Evolutionary conservation across 352 stramenopile genomes (phyloP).

Genomic region (Phytophthora aleatoria): DNA sequence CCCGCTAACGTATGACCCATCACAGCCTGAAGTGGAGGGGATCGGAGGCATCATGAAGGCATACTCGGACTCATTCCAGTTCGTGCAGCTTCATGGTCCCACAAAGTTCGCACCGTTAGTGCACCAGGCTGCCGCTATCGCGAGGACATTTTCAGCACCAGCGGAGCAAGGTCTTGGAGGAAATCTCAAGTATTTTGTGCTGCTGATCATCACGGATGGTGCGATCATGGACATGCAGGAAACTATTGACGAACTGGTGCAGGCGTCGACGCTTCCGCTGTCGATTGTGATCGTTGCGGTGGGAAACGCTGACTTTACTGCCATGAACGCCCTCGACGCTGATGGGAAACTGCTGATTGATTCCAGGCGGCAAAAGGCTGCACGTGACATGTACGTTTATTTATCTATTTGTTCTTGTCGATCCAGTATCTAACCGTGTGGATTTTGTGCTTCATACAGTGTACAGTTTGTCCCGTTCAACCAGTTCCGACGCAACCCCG

Average conservation of each 20-base stretch:
- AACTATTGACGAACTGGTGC: slow-evolving; percentile 74
- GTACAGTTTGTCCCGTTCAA: slow-evolving; percentile 83
- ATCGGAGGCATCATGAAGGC: slow-evolving; percentile 59
- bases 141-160: slow-evolving; percentile 47
- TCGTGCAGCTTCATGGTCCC: slow-evolving; percentile 71
- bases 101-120: slow-evolving; percentile 84
- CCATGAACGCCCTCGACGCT: slow-evolving; percentile 65
- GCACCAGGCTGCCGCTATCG: slow-evolving; percentile 66
- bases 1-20: slow-evolving; percentile 68
- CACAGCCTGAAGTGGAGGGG: slow-evolving; percentile 66
- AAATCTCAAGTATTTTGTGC: slow-evolving; percentile 79
- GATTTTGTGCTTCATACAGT: slow-evolving; percentile 32
- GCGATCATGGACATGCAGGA: slow-evolving; percentile 81
- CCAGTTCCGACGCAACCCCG: slow-evolving; percentile 64
- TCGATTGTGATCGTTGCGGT: slow-evolving; percentile 87
- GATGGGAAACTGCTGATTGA: slow-evolving; percentile 65
- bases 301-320: slow-evolving; percentile 71
- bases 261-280: slow-evolving; percentile 65
- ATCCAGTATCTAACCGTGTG: background rate
- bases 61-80: slow-evolving; percentile 71
- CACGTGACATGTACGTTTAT: slow-evolving; percentile 67
- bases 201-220: slow-evolving; percentile 76
- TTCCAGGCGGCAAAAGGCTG: slow-evolving; percentile 41
- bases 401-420: slow-evolving; percentile 1
- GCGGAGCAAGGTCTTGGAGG: slow-evolving; percentile 23